These are phyloP conservation scores for Chaetomium globosum DNA, from an alignment of 2,329 filamentous ascomycete genomes.

Conservation along the genomic window DNA sequence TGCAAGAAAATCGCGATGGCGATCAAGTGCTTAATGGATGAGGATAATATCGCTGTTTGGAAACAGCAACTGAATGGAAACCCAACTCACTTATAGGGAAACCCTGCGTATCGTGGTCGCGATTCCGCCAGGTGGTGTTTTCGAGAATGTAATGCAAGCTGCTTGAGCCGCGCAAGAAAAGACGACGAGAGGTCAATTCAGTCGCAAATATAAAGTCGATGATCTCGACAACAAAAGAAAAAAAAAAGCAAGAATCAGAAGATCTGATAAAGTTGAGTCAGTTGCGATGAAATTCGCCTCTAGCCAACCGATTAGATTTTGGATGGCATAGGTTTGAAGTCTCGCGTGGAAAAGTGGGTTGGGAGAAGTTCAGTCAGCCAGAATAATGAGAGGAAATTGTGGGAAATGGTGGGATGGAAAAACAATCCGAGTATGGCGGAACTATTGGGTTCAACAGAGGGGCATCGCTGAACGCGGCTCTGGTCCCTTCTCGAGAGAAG, in stretches of 20 bases:
- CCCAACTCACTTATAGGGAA: neutral
- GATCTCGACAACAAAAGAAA: neutral
- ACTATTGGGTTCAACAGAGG: neutral
- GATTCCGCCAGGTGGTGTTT: neutral
- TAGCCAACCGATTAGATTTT: neutral
- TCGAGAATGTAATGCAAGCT: neutral
- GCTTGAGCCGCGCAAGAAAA: neutral
- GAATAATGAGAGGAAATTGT: neutral
- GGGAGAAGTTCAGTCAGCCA: neutral
- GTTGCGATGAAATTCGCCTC: neutral
- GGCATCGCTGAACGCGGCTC: neutral
- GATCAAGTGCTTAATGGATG: neutral
- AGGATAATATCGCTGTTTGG: neutral
- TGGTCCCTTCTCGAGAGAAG: neutral
- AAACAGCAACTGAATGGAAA: neutral
- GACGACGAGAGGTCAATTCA: neutral
- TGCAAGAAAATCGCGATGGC: neutral
- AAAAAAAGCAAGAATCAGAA: neutral
- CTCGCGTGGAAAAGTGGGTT: neutral
- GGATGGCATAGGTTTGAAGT: neutral
- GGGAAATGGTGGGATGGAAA: neutral
- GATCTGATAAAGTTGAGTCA: neutral
- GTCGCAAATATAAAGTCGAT: neutral
- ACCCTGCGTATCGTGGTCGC: neutral
- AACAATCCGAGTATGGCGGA: neutral